Evolutionary conservation across 495 filamentous ascomycete genomes (phyloP).

Genomic region (Trichoderma asperelloides): DNA sequence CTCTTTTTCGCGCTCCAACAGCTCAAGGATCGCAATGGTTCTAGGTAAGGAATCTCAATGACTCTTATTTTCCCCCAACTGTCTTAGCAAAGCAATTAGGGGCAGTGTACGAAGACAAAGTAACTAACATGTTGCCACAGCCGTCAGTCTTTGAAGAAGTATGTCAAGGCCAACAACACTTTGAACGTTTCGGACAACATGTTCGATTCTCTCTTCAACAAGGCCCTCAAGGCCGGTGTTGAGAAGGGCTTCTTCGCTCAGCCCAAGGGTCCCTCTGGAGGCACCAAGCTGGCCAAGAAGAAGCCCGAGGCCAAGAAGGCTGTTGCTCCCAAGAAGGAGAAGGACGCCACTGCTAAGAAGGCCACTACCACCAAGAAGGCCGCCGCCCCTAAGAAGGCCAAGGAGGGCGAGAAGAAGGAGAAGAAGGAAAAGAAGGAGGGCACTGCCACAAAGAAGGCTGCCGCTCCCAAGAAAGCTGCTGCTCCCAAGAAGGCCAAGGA

Average conservation of each 20-base stretch:
- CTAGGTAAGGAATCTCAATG: slow-evolving; percentile 40
- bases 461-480: slow-evolving; percentile 23
- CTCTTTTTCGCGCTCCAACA: slow-evolving; percentile 24
- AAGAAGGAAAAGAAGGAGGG: slow-evolving; percentile 43
- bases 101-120: no score
- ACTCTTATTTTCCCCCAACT: slow-evolving; percentile 11
- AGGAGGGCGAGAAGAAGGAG: slow-evolving; percentile 22
- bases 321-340: slow-evolving; percentile 31
- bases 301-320: slow-evolving; percentile 26
- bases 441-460: slow-evolving; percentile 43
- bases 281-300: slow-evolving; percentile 96
- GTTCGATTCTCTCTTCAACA: slow-evolving; percentile 92
- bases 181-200: slow-evolving; percentile 58
- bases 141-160: slow-evolving; percentile 96
- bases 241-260: slow-evolving; percentile 84
- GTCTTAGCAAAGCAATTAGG: background rate
- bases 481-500: slow-evolving; percentile 22
- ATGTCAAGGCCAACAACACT: slow-evolving; percentile 92
- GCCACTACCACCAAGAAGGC: slow-evolving; percentile 35
- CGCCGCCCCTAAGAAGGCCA: slow-evolving; percentile 43
- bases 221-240: slow-evolving; percentile 79
- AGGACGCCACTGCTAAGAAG: slow-evolving; percentile 41
- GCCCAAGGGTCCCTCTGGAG: slow-evolving; percentile 91
- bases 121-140: slow-evolving; percentile 44
- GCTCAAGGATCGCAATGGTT: slow-evolving; percentile 60